These are phyloP conservation scores for Cordyceps tenuipes DNA, from an alignment of 2,329 filamentous ascomycete genomes.

Conservation along the genomic window DNA sequence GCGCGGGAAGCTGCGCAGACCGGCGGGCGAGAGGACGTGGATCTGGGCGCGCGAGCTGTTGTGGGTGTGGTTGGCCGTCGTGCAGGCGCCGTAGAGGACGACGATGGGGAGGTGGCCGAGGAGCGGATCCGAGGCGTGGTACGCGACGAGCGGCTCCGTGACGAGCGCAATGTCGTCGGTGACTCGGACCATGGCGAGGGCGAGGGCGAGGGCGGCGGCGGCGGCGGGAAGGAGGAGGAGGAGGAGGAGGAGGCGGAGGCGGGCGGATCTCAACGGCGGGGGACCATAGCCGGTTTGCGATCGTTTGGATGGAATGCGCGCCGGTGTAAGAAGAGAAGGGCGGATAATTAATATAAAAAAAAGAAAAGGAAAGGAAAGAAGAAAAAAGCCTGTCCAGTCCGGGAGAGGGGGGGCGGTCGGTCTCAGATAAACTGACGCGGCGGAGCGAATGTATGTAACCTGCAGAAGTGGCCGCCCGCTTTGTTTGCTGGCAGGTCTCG, in stretches of 20 bases:
- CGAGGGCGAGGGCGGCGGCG: not conserved
- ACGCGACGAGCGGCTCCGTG: slow-evolving; percentile 75
- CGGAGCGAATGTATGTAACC: not conserved
- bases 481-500: not conserved
- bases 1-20: slow-evolving; percentile 81
- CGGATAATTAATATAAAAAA: not conserved
- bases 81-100: slow-evolving; percentile 86
- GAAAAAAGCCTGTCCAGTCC: not conserved
- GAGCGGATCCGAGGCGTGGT: slow-evolving; percentile 78
- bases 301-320: slow-evolving; percentile 6
- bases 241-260: not conserved
- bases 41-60: slow-evolving; percentile 92
- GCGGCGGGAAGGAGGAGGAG: not conserved
- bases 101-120: slow-evolving; percentile 75
- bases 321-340: not conserved
- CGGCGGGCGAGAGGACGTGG: slow-evolving; percentile 83
- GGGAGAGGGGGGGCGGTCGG: not conserved
- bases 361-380: not conserved
- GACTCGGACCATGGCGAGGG: slow-evolving; percentile 67
- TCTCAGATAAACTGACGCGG: slow-evolving; percentile 6
- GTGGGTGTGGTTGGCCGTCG: slow-evolving; percentile 75
- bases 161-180: slow-evolving; percentile 71
- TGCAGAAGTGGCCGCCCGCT: slow-evolving; percentile 1
- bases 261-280: slow-evolving; percentile 16
- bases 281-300: slow-evolving; percentile 17